Evolutionary conservation across 2,329 filamentous ascomycete species (phyloP), one percentile per base, ranked within the genome.

Genomic region (Parastagonospora avenae): DNA sequence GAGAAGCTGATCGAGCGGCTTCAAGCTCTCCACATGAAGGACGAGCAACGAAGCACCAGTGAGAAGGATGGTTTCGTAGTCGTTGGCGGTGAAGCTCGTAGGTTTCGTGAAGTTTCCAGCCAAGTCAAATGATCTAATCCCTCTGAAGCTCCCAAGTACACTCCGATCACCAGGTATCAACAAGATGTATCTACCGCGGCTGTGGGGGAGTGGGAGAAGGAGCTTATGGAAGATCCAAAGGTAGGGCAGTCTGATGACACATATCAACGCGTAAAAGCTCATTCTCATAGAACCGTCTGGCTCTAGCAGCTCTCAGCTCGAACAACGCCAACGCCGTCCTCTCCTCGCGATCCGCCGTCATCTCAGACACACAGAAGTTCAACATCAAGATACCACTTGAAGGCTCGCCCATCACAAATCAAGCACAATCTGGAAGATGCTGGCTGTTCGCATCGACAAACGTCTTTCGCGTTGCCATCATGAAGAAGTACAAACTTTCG

Each of bases 401-500:
- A 72, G 92, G 91, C 42, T 82, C 80, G 0, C 92, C 92, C 0
- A 87, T 96, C 55, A 95, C 92, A 0, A 92, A 95, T 72, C 91
- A 96, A 76, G 82, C 87, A 30, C 84, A 84, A 7, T 92, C 88
- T 2, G 92, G 91, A 7, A 82, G 92, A 57, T 96, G 92, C 79
- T 96, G 92, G 92, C 84, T 96, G 56, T 96, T 96, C 63, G 92
- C 92, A 1, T 85, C 89, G 4, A 94, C 90, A n/a, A 96, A 96
- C 63, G 87, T 95, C 48, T 94, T 96, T 76, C 88, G 92, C 27
- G 83, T 96, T n/a, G 88, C 91, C 1, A 80, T 96, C 40, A 93
- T 94, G 88, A 88, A 90, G 74, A 87, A 87, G 64, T 89, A 95
- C 74, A 84, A 86, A 57, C 82, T 96, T 15, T 83, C 86, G 40